Conservation (phyloP, 2,329 filamentous ascomycete species). For the Trichophyton benhamiae region DNA sequence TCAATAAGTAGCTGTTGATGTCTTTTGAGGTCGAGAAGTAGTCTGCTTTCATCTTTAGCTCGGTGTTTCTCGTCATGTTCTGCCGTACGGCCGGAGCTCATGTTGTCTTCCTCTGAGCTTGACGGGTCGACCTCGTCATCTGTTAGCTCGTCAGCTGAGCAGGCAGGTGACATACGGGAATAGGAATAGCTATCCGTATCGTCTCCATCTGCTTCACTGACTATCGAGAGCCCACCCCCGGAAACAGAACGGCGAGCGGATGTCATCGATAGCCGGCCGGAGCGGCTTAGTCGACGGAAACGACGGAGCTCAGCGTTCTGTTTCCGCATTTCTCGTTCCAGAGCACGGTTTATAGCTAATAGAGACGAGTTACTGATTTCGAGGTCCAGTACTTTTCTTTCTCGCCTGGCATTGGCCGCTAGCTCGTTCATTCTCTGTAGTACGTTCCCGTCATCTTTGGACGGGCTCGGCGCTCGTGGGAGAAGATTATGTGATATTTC, state of each 20-base stretch:
- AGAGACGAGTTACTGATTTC: slow-evolving; percentile 95
- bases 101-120: slow-evolving; percentile 27
- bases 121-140: slow-evolving; percentile 27
- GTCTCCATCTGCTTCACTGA: slow-evolving; percentile 32
- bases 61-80: slow-evolving; percentile 41
- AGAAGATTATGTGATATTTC: slow-evolving; percentile 7
- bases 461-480: slow-evolving; percentile 9
- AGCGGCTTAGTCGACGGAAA: slow-evolving; percentile 72
- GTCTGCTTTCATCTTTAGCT: slow-evolving; percentile 65
- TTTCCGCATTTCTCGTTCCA: slow-evolving; percentile 83
- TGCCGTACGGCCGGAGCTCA: slow-evolving; percentile 24
- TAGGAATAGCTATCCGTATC: slow-evolving; percentile 16
- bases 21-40: slow-evolving; percentile 74
- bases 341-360: slow-evolving; percentile 82
- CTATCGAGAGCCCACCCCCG: slow-evolving; percentile 34
- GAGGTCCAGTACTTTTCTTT: slow-evolving; percentile 88
- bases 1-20: slow-evolving; percentile 82
- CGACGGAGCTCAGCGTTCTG: slow-evolving; percentile 79
- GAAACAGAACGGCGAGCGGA: slow-evolving; percentile 37
- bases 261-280: slow-evolving; percentile 57
- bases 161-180: slow-evolving; percentile 16
- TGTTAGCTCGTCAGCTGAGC: slow-evolving; percentile 25
- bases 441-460: slow-evolving; percentile 10
- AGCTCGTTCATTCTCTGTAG: slow-evolving; percentile 50
- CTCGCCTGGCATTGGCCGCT: slow-evolving; percentile 75